Evolutionary conservation across 768 basidiomycete genomes (phyloP).

Genomic region (Hygrophorus russula): DNA sequence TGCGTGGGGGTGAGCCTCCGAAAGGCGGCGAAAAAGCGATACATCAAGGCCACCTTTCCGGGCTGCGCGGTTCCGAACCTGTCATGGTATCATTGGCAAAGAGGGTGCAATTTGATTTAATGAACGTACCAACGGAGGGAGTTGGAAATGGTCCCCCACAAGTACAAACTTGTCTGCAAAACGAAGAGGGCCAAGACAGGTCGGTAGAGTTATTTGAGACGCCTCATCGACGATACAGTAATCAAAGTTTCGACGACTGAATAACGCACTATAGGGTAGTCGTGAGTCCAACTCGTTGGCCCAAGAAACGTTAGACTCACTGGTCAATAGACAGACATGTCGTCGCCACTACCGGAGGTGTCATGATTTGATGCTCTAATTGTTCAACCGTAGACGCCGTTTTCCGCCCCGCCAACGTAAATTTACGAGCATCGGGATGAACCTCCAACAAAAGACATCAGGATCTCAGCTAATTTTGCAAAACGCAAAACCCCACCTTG

Average conservation of each 20-base stretch:
- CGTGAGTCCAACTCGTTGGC: neutral
- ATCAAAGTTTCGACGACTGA: slow-evolving; percentile 78
- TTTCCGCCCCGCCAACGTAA: slow-evolving; percentile 49
- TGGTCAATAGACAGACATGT: slow-evolving; percentile 93
- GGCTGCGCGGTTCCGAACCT: slow-evolving; percentile 78
- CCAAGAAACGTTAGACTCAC: slow-evolving; percentile 33
- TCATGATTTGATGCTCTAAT: slow-evolving; percentile 72
- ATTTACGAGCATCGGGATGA: slow-evolving; percentile 67
- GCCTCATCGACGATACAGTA: slow-evolving; percentile 98
- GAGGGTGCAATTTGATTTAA: neutral
- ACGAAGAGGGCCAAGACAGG: slow-evolving; percentile 86
- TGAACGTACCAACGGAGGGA: slow-evolving; percentile 74
- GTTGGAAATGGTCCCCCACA: slow-evolving; percentile 95
- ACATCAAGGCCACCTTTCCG: slow-evolving; percentile 80
- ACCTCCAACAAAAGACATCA: slow-evolving; percentile 38
- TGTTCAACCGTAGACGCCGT: slow-evolving; percentile 65
- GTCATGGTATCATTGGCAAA: neutral
- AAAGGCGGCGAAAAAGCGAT: slow-evolving; percentile 82
- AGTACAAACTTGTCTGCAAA: slow-evolving; percentile 87
- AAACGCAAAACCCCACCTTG: slow-evolving; percentile 44
- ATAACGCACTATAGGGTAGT: slow-evolving; percentile 51
- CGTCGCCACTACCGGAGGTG: slow-evolving; percentile 89
- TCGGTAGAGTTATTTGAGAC: slow-evolving; percentile 93
- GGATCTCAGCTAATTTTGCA: neutral
- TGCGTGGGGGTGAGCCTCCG: slow-evolving; percentile 76